phyloP scores from a whole-genome alignment of 805 yeast species.

The Komagataella mondaviorum region DNA sequence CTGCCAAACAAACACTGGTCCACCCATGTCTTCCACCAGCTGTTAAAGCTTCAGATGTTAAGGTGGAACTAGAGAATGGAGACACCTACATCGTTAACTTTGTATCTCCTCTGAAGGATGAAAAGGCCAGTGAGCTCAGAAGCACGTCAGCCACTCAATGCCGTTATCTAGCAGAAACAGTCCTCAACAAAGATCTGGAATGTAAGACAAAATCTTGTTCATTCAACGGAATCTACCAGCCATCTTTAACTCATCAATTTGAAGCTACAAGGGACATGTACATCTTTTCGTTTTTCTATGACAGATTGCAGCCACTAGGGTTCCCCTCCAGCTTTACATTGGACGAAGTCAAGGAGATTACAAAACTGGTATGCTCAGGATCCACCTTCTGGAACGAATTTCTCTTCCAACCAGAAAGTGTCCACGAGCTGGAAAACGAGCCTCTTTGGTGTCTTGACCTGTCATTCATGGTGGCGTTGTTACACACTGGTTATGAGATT shows the following conservation, averaged over 20 bases:
- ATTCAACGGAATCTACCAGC: slow-evolving; percentile 96
- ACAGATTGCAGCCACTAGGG: slow-evolving; percentile 86
- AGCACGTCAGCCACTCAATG: slow-evolving; percentile 69
- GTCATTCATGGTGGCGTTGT: slow-evolving; percentile 76
- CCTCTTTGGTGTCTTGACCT: slow-evolving; percentile 94
- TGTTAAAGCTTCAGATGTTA: slow-evolving; percentile 39
- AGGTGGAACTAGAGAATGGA: slow-evolving; percentile 37
- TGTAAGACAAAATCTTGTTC: slow-evolving; percentile 80
- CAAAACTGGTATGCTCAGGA: slow-evolving; percentile 80
- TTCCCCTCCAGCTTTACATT: slow-evolving; percentile 86
- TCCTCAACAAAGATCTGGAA: slow-evolving; percentile 69
- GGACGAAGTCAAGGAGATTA: slow-evolving; percentile 69
- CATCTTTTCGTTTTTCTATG: slow-evolving; percentile 91
- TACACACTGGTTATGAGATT: slow-evolving; percentile 95
- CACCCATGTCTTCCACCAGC: slow-evolving; percentile 91
- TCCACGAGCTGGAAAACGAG: slow-evolving; percentile 54
- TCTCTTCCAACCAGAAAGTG: slow-evolving; percentile 52
- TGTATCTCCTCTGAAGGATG: slow-evolving; percentile 14
- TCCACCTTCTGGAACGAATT: slow-evolving; percentile 57
- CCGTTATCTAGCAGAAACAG: slow-evolving; percentile 67
- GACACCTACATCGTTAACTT: slow-evolving; percentile 18
- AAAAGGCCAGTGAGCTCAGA: slow-evolving; percentile 15
- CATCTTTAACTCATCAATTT: slow-evolving; percentile 73
- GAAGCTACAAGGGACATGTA: slow-evolving; percentile 62
- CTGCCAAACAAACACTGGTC: slow-evolving; percentile 31